phyloP scores from a whole-genome alignment of 2,329 filamentous ascomycete genomes.

The Fusarium buharicum region DNA sequence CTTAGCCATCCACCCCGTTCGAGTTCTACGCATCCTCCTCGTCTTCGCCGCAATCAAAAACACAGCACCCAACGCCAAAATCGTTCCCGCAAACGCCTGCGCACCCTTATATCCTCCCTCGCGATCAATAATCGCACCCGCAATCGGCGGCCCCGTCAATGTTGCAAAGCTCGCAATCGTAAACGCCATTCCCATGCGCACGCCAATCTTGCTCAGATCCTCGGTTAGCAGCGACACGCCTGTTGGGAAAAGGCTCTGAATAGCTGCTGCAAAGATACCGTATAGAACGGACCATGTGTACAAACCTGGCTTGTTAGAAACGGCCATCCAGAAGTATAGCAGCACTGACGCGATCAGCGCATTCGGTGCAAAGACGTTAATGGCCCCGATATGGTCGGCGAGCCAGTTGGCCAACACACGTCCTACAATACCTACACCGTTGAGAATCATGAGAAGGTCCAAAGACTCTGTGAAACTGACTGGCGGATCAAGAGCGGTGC shows the following conservation, averaged over 20 bases:
- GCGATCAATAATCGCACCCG: slow-evolving; percentile 59
- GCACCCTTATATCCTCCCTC: slow-evolving; percentile 60
- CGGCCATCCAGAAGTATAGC: slow-evolving; percentile 68
- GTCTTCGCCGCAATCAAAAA: slow-evolving; percentile 55
- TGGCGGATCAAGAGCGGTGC: slow-evolving; percentile 52
- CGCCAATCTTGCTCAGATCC: slow-evolving; percentile 62
- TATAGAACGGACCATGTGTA: slow-evolving; percentile 72
- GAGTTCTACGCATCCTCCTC: slow-evolving; percentile 52
- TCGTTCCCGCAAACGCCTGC: slow-evolving; percentile 59
- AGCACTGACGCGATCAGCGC: slow-evolving; percentile 55
- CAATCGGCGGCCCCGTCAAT: slow-evolving; percentile 63
- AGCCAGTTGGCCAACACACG: slow-evolving; percentile 67
- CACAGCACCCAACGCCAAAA: slow-evolving; percentile 54
- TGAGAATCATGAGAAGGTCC: slow-evolving; percentile 72
- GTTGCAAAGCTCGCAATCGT: slow-evolving; percentile 64
- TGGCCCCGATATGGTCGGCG: slow-evolving; percentile 66
- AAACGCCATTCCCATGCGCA: slow-evolving; percentile 68
- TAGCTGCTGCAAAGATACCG: slow-evolving; percentile 68
- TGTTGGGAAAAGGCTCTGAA: slow-evolving; percentile 73
- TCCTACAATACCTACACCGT: slow-evolving; percentile 68
- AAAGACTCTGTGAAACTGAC: slow-evolving; percentile 63
- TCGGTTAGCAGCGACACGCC: slow-evolving; percentile 64
- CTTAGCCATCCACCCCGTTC: slow-evolving; percentile 54
- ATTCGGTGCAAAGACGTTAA: slow-evolving; percentile 69
- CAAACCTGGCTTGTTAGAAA: slow-evolving; percentile 60